phyloP scores from a whole-genome alignment of 345 rosid species.

The Anacardium occidentale region DNA sequence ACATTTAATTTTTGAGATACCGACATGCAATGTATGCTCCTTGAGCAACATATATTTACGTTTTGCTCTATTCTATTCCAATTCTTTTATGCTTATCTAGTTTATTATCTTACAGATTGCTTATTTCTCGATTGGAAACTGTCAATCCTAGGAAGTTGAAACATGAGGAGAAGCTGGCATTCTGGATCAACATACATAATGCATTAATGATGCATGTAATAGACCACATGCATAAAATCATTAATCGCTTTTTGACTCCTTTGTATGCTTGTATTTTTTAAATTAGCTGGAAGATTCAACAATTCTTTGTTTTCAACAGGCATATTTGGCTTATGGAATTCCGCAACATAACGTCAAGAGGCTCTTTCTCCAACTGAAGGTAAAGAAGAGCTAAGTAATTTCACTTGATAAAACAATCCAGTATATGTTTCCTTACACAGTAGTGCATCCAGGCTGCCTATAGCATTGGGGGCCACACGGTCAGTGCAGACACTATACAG shows the following conservation, averaged over 20 bases:
- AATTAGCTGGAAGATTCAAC: background rate
- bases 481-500: conserved; percentile 81
- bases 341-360: conserved; percentile 88
- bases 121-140: conserved; percentile 71
- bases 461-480: conserved; percentile 84
- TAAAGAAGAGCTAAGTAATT: conserved; percentile 19
- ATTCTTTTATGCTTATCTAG: conserved; percentile 8
- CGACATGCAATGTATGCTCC: background rate
- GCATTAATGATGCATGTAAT: conserved; percentile 96
- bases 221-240: conserved; percentile 16
- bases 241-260: background rate
- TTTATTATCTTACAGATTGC: conserved; percentile 48
- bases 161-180: conserved; percentile 90
- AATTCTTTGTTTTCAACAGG: conserved; percentile 38
- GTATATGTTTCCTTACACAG: conserved; percentile 18
- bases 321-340: conserved; percentile 86
- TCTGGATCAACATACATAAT: conserved; percentile 96
- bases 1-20: conserved; percentile 4
- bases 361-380: conserved; percentile 78
- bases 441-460: conserved; percentile 77
- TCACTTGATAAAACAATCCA: background rate
- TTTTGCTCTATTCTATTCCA: conserved; percentile 2
- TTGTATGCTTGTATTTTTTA: conserved; percentile 16
- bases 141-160: conserved; percentile 71
- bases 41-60: background rate